These are phyloP conservation scores for Pholiota microspora DNA, from an alignment of 768 basidiomycete genomes.

Conservation along the genomic window DNA sequence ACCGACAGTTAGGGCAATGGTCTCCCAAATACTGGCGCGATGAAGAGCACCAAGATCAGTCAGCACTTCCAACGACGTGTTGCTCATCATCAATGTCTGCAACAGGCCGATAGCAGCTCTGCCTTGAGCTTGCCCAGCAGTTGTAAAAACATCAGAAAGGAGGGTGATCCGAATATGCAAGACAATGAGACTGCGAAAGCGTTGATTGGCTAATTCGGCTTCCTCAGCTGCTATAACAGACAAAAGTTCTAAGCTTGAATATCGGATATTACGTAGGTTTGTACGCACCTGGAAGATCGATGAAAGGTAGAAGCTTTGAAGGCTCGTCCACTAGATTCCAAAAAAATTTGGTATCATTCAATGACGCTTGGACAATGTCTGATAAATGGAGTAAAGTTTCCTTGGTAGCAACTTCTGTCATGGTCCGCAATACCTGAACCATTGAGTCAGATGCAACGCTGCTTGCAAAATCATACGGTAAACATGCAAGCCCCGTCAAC, in stretches of 20 bases:
- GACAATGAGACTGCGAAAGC: slow-evolving; percentile 71
- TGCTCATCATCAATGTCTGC: slow-evolving; percentile 70
- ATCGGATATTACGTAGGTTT: slow-evolving; percentile 2
- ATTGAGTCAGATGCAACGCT: slow-evolving; percentile 85
- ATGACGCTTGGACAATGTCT: slow-evolving; percentile 64
- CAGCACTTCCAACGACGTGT: slow-evolving; percentile 61
- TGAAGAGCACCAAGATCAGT: slow-evolving; percentile 77
- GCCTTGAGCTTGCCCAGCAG: slow-evolving; percentile 78
- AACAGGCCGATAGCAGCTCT: slow-evolving; percentile 73
- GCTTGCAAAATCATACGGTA: slow-evolving; percentile 87
- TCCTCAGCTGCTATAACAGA: slow-evolving; percentile 39
- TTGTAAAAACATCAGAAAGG: slow-evolving; percentile 85
- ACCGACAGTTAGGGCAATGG: slow-evolving; percentile 69
- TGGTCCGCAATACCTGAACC: slow-evolving; percentile 83
- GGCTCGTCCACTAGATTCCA: slow-evolving; percentile 55
- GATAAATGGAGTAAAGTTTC: slow-evolving; percentile 73
- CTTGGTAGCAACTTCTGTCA: slow-evolving; percentile 82
- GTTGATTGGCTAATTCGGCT: slow-evolving; percentile 48
- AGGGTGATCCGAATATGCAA: slow-evolving; percentile 79
- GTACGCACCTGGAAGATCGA: slow-evolving; percentile 51
- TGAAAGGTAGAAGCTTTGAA: slow-evolving; percentile 63
- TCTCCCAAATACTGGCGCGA: slow-evolving; percentile 84
- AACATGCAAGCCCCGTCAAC: slow-evolving; percentile 78
- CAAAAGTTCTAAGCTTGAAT: slow-evolving; percentile 5
- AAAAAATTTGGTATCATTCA: slow-evolving; percentile 67